Evolutionary conservation across 495 filamentous ascomycete species (phyloP).

Genomic region (Daldinia vernicosa): DNA sequence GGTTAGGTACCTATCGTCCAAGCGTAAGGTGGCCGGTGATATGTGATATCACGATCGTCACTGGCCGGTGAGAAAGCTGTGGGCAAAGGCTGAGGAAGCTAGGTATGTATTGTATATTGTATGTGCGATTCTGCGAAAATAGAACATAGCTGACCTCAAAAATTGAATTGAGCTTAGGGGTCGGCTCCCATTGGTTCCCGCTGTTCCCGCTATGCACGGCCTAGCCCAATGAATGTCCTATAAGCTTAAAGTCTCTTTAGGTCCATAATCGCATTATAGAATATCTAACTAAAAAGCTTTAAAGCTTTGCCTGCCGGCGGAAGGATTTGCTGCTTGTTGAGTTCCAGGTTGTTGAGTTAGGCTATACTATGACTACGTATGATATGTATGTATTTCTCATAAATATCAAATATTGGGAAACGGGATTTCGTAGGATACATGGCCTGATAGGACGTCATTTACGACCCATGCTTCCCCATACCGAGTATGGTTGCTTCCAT

Average conservation of each 20-base stretch:
- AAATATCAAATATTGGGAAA: not conserved
- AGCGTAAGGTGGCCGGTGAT: slow-evolving; percentile 24
- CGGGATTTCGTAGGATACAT: not conserved
- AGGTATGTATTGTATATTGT: not conserved
- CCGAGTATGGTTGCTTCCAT: slow-evolving; percentile 11
- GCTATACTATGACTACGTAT: not conserved
- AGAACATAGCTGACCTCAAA: not conserved
- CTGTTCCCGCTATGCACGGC: slow-evolving; percentile 10
- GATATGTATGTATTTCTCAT: not conserved
- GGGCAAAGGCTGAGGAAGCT: slow-evolving; percentile 4
- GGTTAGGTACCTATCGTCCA: slow-evolving; percentile 15
- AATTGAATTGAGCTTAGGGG: slow-evolving; percentile 10
- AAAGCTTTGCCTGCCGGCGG: not conserved
- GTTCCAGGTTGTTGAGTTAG: not conserved
- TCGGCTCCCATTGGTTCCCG: not conserved
- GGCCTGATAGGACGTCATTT: slow-evolving; percentile 3
- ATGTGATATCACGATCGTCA: slow-evolving; percentile 43
- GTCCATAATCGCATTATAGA: slow-evolving; percentile 12
- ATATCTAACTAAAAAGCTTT: slow-evolving; percentile 8
- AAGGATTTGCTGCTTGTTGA: not conserved
- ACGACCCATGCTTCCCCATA: slow-evolving; percentile 14
- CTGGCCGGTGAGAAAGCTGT: slow-evolving; percentile 1
- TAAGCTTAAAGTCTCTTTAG: slow-evolving; percentile 21
- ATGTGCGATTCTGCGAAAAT: not conserved
- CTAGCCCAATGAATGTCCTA: not conserved